phyloP scores from a whole-genome alignment of 2,329 filamentous ascomycete genomes.

The Sordariomycetes sp. region DNA sequence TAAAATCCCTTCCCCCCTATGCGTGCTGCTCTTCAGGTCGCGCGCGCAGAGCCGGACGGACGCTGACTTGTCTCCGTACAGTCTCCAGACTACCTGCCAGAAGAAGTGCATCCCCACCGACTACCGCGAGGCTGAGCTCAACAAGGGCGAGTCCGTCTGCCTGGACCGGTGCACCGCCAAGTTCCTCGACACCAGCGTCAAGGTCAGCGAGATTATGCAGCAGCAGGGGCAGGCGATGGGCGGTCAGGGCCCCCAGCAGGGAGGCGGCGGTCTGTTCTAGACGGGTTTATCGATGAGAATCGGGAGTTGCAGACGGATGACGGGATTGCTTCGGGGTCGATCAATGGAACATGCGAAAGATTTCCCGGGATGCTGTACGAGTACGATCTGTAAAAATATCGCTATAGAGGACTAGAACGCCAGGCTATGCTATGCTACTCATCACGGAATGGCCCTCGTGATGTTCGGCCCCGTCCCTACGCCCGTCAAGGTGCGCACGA shows the following conservation, averaged over 20 bases:
- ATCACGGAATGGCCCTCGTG: constrained; percentile 10
- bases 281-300: no score
- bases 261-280: constrained; percentile 38
- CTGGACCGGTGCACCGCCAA: constrained; percentile 95
- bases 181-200: constrained; percentile 98
- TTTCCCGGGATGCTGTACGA: no score
- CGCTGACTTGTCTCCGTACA: no score
- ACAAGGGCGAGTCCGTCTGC: constrained; percentile 98
- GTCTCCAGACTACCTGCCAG: constrained; percentile 80
- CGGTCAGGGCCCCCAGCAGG: constrained; percentile 27
- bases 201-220: constrained; percentile 95
- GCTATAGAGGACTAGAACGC: no score
- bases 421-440: no score
- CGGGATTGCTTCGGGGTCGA: no score
- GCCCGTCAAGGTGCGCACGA: constrained; percentile 51
- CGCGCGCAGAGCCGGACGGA: neutral
- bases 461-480: constrained; percentile 53
- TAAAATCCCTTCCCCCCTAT: constrained; percentile 30
- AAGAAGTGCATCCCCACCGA: constrained; percentile 87
- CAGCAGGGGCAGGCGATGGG: constrained; percentile 66
- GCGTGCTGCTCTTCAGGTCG: no score
- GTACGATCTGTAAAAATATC: no score
- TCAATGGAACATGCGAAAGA: no score
- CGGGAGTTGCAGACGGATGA: no score
- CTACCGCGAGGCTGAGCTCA: constrained; percentile 93